These are phyloP conservation scores for Paecilomyces formosus DNA, from an alignment of 2,329 filamentous ascomycete species.

Conservation along the genomic window DNA sequence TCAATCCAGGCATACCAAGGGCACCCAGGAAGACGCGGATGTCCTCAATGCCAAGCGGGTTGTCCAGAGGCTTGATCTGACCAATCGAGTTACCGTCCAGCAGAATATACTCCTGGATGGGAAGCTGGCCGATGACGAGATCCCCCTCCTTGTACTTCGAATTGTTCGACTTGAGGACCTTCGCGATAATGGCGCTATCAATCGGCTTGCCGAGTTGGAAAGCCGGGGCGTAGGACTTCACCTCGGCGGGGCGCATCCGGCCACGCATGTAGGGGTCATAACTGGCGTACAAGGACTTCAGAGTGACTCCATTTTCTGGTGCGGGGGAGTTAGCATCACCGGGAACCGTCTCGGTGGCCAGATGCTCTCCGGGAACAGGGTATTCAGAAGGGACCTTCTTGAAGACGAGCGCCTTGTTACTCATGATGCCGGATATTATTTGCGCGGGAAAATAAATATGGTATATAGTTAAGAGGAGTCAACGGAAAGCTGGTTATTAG, in stretches of 20 bases:
- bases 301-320: constrained; percentile 58
- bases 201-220: constrained; percentile 59
- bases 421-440: not conserved
- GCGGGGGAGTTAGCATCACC: constrained; percentile 55
- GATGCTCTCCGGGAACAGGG: constrained; percentile 63
- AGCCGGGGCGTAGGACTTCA: constrained; percentile 61
- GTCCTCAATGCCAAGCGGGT: constrained; percentile 49
- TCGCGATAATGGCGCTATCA: constrained; percentile 55
- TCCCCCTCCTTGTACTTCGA: constrained; percentile 60
- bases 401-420: constrained; percentile 70
- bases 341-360: constrained; percentile 57
- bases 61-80: constrained; percentile 52
- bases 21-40: constrained; percentile 61
- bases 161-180: constrained; percentile 63
- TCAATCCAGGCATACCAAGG: constrained; percentile 71
- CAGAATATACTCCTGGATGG: constrained; percentile 62
- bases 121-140: constrained; percentile 50
- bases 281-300: constrained; percentile 66
- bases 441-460: not conserved
- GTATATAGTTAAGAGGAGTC: not conserved
- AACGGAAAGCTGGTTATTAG: not conserved
- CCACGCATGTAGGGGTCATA: constrained; percentile 82
- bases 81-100: constrained; percentile 43
- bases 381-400: constrained; percentile 59
- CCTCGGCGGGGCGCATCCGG: constrained; percentile 59